Evolutionary conservation across 164 flowering plant species (phyloP).

Genomic region (Dillenia suffruticosa): DNA sequence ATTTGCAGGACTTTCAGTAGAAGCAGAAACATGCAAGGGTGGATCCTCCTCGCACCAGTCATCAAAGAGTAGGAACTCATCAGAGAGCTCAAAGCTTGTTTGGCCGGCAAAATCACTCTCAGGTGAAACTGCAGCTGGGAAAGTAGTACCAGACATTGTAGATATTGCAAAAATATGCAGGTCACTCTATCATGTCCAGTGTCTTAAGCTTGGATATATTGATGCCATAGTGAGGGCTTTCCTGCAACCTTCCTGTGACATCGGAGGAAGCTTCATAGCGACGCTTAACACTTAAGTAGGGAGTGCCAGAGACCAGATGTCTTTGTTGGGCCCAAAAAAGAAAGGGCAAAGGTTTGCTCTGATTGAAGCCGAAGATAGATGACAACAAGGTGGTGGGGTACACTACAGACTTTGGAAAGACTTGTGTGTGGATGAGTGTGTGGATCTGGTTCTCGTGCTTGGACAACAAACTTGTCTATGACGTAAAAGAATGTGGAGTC

Average conservation of each 20-base stretch:
- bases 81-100: conserved; percentile 23
- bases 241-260: conserved; percentile 2
- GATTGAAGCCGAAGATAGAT: neutral
- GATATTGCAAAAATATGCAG: neutral
- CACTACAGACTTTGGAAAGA: neutral
- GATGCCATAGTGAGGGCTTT: neutral
- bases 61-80: conserved; percentile 24
- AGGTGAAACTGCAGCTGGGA: conserved; percentile 8
- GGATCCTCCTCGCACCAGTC: conserved; percentile 20
- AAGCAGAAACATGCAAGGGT: conserved; percentile 7
- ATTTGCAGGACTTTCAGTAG: conserved; percentile 3
- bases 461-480: neutral
- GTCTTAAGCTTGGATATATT: neutral
- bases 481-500: no score
- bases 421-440: neutral
- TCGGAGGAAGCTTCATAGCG: conserved; percentile 4
- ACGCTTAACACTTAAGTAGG: neutral
- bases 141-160: conserved; percentile 16
- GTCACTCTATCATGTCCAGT: neutral
- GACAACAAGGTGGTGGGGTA: neutral
- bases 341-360: no score
- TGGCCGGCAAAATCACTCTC: conserved; percentile 19
- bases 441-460: neutral
- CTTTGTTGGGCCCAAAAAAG: neutral
- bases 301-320: neutral